A percentile compares a stretch with the other conserved stretches of the same genome.
phyloP scores from a whole-genome alignment of 441 rosid species.

The Theobroma grandiflorum region DNA sequence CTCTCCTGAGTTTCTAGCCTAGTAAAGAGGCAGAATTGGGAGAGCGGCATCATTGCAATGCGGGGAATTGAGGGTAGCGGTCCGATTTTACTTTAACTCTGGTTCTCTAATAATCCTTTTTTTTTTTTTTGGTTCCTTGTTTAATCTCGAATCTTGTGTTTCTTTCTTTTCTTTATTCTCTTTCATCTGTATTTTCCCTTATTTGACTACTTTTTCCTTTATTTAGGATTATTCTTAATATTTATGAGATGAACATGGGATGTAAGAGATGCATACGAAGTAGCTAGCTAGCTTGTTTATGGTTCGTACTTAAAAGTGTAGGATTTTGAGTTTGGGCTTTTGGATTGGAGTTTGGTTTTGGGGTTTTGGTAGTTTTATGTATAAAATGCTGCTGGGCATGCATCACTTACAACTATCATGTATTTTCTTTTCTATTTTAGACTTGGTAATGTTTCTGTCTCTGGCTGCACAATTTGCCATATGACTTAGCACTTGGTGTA shows the following conservation, averaged over 20 bases:
- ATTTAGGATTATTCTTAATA: not conserved
- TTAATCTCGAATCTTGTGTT: not conserved
- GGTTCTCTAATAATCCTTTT: not conserved
- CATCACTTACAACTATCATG: conserved; percentile 74
- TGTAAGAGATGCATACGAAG: conserved; percentile 85
- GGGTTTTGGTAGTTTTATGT: not conserved
- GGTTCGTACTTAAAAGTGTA: not conserved
- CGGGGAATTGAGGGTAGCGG: conserved; percentile 92
- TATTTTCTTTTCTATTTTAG: conserved; percentile 24
- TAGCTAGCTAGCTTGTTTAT: conserved; percentile 36
- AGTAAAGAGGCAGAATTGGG: conserved; percentile 55
- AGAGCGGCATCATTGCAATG: conserved; percentile 71
- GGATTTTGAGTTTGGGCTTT: not conserved
- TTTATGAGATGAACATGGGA: conserved; percentile 45
- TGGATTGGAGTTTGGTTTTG: not conserved
- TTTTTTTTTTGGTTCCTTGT: not conserved
- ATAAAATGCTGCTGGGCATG: conserved; percentile 67
- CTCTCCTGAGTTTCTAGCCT: conserved; percentile 67
- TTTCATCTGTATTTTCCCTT: not conserved
- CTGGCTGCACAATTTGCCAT: too few relatives aligned
- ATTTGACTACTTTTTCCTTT: not conserved
- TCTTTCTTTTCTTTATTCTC: conserved; percentile 25
- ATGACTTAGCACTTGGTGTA: not conserved
- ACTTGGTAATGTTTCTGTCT: not conserved
- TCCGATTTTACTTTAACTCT: conserved; percentile 52